A percentile compares a stretch with the other conserved stretches of the same genome.
Evolutionary conservation across 257 asterid genomes (phyloP).

Genomic region (Jacaranda copaia): DNA sequence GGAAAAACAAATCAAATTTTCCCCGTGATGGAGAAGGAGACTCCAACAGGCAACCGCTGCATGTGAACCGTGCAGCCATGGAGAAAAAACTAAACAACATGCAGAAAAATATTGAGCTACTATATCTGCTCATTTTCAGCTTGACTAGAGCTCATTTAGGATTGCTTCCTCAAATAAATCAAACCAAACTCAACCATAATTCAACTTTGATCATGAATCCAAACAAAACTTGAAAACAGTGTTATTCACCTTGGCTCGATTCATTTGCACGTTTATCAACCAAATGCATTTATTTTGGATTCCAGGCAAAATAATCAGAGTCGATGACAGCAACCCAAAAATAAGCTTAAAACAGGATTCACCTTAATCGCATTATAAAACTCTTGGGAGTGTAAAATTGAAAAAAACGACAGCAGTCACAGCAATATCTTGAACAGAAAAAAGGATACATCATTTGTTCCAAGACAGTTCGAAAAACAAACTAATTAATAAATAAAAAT

Average conservation of each 20-base stretch:
- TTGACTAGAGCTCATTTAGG: neutral
- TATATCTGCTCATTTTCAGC: neutral
- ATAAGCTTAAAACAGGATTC: neutral
- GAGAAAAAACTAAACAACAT: too few relatives aligned
- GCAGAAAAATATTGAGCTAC: neutral
- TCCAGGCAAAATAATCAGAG: neutral
- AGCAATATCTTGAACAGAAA: conserved; percentile 9
- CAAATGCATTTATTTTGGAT: neutral
- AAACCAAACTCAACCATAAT: neutral
- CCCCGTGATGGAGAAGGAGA: too few relatives aligned
- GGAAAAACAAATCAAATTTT: too few relatives aligned
- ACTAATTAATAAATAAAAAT: neutral
- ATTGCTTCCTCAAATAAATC: neutral
- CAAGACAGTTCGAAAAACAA: neutral
- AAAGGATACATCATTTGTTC: neutral
- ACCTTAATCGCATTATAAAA: neutral
- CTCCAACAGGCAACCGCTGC: too few relatives aligned
- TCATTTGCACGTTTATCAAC: too few relatives aligned
- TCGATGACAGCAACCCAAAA: neutral
- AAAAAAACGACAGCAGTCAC: neutral
- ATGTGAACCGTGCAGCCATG: neutral
- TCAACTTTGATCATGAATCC: neutral
- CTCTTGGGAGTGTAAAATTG: neutral
- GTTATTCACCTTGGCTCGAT: neutral
- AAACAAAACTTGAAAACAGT: neutral